Evolutionary conservation across 2,329 filamentous ascomycete genomes (phyloP).

Genomic region (Aspergillus hortae): DNA sequence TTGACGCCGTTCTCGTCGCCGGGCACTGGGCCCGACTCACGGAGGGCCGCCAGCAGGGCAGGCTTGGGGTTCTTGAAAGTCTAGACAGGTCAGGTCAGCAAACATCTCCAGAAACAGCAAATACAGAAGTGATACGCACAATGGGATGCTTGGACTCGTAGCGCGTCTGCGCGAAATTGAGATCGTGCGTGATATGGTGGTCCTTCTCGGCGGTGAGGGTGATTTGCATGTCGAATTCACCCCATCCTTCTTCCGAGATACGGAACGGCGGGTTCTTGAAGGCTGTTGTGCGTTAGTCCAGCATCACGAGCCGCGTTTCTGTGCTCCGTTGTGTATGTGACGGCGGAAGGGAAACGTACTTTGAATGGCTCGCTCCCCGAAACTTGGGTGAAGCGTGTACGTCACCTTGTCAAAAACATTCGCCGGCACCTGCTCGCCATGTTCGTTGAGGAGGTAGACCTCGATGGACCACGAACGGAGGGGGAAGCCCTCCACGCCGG

Average conservation of each 20-base stretch:
- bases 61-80: conserved; percentile 91
- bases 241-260: conserved; percentile 94
- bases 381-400: conserved; percentile 92
- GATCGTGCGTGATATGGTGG: conserved; percentile 74
- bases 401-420: conserved; percentile 86
- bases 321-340: too few relatives aligned
- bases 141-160: conserved; percentile 83
- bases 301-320: background rate
- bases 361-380: conserved; percentile 75
- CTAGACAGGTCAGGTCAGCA: conserved; percentile 31
- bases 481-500: conserved; percentile 80
- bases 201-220: conserved; percentile 85
- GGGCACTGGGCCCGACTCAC: conserved; percentile 81
- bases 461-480: conserved; percentile 91
- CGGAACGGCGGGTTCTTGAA: conserved; percentile 83
- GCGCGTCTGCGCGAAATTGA: conserved; percentile 78
- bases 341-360: conserved; percentile 53
- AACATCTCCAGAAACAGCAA: conserved; percentile 14
- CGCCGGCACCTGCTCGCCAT: conserved; percentile 78
- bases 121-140: conserved; percentile 37
- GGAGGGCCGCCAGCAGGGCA: conserved; percentile 72
- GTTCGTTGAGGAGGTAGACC: conserved; percentile 78
- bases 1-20: conserved; percentile 64
- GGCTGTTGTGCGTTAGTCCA: conserved; percentile 46
- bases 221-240: conserved; percentile 94